Base-by-base conservation (phyloP, 2,329 filamentous ascomycete genomes). In the Cercospora sp. region DNA sequence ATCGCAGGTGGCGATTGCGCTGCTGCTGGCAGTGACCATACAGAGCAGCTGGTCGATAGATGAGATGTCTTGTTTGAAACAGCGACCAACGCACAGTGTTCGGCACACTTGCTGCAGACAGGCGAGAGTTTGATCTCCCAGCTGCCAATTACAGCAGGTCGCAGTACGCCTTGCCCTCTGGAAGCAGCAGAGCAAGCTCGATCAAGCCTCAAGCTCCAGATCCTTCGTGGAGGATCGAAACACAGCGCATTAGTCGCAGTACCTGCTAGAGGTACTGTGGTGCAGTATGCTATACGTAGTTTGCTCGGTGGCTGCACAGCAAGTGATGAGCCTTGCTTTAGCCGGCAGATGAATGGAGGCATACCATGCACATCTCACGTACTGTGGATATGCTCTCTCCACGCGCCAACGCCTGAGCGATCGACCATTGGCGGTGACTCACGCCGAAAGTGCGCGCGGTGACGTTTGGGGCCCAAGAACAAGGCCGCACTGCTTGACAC, bases 341-440 rank as follows among this genome's bases (percentile, higher is more conserved):
- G 30, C 43, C 62, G 43, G 62, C 61, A 59, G 43, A 45, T 43
- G 57, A 18, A 65, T 61, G 63, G 58, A 68, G 66, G 59, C 51
- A 28, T 49, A 43, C 24, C 66, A 57, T 65, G 66, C 62, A 57
- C 62, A 65, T 68, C 66, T 62, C 64, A 61, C 24, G 58, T 51
- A 28, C 34, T 21, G 66, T 57, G 45, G 62, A 51, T n/a, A 21
- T 34, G 28, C 63, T 59, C 58, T 61, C 62, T 59, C 57, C 37
- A 40, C 62, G 57, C 61, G 43, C 34, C 43, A 57, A 53, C n/a
- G 30, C 40, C 43, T 65, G 10, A 21, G 37, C 66, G 58, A 57
- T 16, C 53, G 57, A 65, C 60, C 62, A 68, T 68, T 68, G 66
- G 66, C 51, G 49, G 55, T 64, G 66, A 68, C 62, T 68, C 66